phyloP scores from a whole-genome alignment of 495 filamentous ascomycete species.

The Penicillium alfredii region DNA sequence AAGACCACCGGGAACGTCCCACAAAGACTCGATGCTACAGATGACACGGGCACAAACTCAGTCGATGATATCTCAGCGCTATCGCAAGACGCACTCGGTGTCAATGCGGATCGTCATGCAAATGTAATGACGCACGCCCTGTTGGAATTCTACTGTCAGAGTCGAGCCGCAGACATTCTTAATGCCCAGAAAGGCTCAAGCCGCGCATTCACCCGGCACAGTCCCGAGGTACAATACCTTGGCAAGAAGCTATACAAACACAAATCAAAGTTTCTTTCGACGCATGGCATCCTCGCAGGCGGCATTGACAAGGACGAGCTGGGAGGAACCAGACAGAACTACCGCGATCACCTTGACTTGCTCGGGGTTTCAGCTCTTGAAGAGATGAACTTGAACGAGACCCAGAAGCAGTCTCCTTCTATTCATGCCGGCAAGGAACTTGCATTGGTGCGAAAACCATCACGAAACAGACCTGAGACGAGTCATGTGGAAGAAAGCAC shows the following conservation, averaged over 20 bases:
- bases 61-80: constrained; percentile 16
- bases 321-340: constrained; percentile 33
- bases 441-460: constrained; percentile 18
- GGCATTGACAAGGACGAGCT: constrained; percentile 35
- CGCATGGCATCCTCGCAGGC: constrained; percentile 35
- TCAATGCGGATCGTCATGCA: constrained; percentile 32
- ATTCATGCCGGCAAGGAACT: constrained; percentile 19
- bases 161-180: constrained; percentile 40
- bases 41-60: constrained; percentile 13
- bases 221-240: constrained; percentile 37
- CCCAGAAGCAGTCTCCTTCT: constrained; percentile 6
- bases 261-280: constrained; percentile 37
- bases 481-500: constrained; percentile 5
- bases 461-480: constrained; percentile 5
- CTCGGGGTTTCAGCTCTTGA: constrained; percentile 36
- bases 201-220: constrained; percentile 34
- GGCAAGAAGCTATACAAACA: constrained; percentile 38
- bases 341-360: constrained; percentile 39
- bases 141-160: constrained; percentile 42
- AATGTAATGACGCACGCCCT: constrained; percentile 41
- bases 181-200: constrained; percentile 33
- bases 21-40: constrained; percentile 5
- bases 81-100: constrained; percentile 21
- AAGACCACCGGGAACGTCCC: constrained; percentile 3
- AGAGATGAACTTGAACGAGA: constrained; percentile 25